Base-by-base conservation (phyloP, 768 basidiomycete species). In the Leccinum olivaceopallidum region DNA sequence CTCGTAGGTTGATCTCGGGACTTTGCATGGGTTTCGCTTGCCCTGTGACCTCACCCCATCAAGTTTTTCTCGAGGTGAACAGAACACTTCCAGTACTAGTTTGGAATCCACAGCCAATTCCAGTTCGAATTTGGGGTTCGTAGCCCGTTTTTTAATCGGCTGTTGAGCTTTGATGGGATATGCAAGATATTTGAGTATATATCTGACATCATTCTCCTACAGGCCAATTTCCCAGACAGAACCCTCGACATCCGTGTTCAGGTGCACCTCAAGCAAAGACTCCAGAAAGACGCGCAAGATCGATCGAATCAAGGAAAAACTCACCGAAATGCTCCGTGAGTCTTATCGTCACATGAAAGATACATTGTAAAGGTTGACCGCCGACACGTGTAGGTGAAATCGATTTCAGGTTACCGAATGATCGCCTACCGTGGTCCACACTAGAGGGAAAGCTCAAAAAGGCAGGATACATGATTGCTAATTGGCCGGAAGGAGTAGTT, bases 61-160 rank as follows among this genome's bases (percentile, higher is more conserved):
- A n/a, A n/a, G n/a, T n/a, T n/a, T 12, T 9, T 47, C 44, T 12
- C n/a, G 5, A 47, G 20, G 20, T 5, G 5, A 5, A 22, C 12
- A n/a, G 12, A 20, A 22, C 20, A 12, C n/a, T n/a, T n/a, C n/a
- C n/a, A n/a, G n/a, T n/a, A n/a, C 20, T n/a, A 12, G 10, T 1
- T 20, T 9, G 44, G 44, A 4, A 9, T 20, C n/a, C 10, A 0
- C 0, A 4, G 10, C n/a, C 9, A 7, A 20, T 47, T n/a, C 8
- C 44, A 12, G 10, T 47, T 20, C 18, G 39, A 16, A 20, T n/a
- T 20, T 47, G 9, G 9, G 12, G 44, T 47, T 20, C 10, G 44
- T 47, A 3, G 0, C 0, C 9, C n/a, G 4, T 14, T 0, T 7
- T 47, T 12, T 20, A 18, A 14, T 16, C n/a, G 3, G n/a, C 10